Base-by-base conservation (phyloP, 495 filamentous ascomycete species). In the Evernia prunastri region DNA sequence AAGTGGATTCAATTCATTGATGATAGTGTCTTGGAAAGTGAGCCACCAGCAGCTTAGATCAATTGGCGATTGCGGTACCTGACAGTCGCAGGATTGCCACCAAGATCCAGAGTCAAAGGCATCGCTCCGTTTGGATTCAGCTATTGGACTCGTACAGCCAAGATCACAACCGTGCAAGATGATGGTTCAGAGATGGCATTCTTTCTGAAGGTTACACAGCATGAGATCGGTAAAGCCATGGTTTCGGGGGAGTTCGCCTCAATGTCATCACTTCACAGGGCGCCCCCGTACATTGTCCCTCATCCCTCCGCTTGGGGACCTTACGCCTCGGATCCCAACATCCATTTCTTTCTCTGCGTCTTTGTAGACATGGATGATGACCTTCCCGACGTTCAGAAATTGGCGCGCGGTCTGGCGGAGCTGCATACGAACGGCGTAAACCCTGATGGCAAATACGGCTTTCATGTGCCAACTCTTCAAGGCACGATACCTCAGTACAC, bases 101-200 rank as follows among this genome's bases (percentile, higher is more conserved):
- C 72, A 33, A 71, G 70, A 64, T 71, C 73, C 72, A 74, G 51
- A 56, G 63, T 74, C 27, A 27, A 70, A 39, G 72, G 70, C 11
- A 73, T 69, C 29, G 53, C 67, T 27, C 56, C 12, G 12, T 73
- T 75, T 61, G 74, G 76, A 8, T 59, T 66, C 45, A 78, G 76
- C 63, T 75, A 69, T 61, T 79, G 73, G 73, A 70, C 72, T 4
- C 66, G 67, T 17, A 78, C 77, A 0, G 74, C 66, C 36, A 59
- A 72, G 8, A 72, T 78, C 56, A 42, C 73, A 58, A 68, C 75
- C 42, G n/a, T 66, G 49, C 64, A 76, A 2, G 36, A 37, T 4
- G 69, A 76, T 56, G 72, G 71, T 4, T 69, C 65, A 18, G 47
- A 59, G 0, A 43, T 69, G 39, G 72, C 68, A 4, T 77, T 72